Evolutionary conservation across 768 basidiomycete species (phyloP), one percentile per base, ranked within the genome.

Genomic region (Guyanaporus albipodus): DNA sequence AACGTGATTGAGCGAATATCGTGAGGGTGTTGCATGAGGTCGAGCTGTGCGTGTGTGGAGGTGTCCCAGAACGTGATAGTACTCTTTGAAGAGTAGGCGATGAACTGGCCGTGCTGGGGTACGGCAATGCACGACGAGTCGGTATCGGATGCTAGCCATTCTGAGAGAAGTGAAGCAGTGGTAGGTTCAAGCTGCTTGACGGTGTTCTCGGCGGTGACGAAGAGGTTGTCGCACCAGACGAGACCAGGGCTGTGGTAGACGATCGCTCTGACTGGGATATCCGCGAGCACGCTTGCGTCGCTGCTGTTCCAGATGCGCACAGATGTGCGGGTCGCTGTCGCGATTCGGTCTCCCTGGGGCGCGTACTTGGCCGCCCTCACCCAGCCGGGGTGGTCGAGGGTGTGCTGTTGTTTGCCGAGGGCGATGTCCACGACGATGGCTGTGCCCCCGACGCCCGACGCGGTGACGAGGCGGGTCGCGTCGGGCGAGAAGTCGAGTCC

Each of bases 201-300:
- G 22, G 14, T 33, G 4, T 8, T 7, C 22, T 35, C 12, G 11
- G 46, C 40, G 15, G 35, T 5, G 10, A 32, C 12, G 15, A 54
- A 35, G 9, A 53, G 31, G n/a, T 42, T 17, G 18, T 26, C 12
- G 7, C n/a, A 39, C 52, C 52, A 53, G n/a, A 22, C 4, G 17
- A 48, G 42, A 37, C 2, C 6, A 12, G 5, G 8, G 29, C 29
- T 14, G n/a, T 11, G 17, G 4, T 29, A 11, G 1, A 21, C 23
- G 2, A 8, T 3, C 6, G 17, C 27, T 14, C 2, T 4, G 34
- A 36, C 21, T 15, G 18, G 5, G 4, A 17, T 28, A 6, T 32
- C 31, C 31, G 8, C 12, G n/a, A 55, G 42, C 14, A 46, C 14
- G 12, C 17, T 12, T 8, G 42, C 45, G 18, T 38, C 15, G 6